Evolutionary conservation across 208 protist genomes (phyloP), one percentile per base, ranked within the genome.

Genomic region (Trichomonas tenax): DNA sequence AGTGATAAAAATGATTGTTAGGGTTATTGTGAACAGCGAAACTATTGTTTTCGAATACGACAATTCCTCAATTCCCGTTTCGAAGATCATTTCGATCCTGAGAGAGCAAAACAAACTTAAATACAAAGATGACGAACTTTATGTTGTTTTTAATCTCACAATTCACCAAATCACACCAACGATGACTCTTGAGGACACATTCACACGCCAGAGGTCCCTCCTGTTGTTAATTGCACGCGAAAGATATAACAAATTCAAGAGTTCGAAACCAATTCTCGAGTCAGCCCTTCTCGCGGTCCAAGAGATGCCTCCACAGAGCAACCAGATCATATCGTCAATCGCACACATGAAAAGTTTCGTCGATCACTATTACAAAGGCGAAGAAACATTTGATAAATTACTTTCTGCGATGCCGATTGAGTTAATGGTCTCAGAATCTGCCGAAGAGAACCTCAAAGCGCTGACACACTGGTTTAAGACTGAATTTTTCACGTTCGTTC

Each of bases 391-490:
- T 72, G 58, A 72, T 72, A 72, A 72, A n/a, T 72, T 72, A 17
- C 26, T n/a, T 72, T 17, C 11, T n/a, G 26, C 21, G 11, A 72
- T 72, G 58, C 58, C 58, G 26, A n/a, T 72, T n/a, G 58, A 72
- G 2, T 26, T 31, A 72, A 17, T 72, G 11, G 21, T n/a, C 11
- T 72, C 58, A 72, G 58, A 72, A 26, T 72, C 58, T 23, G 82
- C 10, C 21, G 82, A 89, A 44, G 82, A 34, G 38, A 46, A 89
- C 15, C 34, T 89, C 26, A 40, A 34, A 8, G 38, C 8, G 23
- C 15, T 89, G 23, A 89, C 82, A 14, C 31, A 89, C 15, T 96
- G 96, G 96, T 96, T 96, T 46, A 96, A 96, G 41, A 34, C 36
- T 26, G 96, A 96, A 11, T 96, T 96, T 63, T 96, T 96, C n/a